A percentile compares a stretch with the other conserved stretches of the same genome.
Conservation (phyloP, 2,329 filamentous ascomycete species). For the Graphilbum sp. region DNA sequence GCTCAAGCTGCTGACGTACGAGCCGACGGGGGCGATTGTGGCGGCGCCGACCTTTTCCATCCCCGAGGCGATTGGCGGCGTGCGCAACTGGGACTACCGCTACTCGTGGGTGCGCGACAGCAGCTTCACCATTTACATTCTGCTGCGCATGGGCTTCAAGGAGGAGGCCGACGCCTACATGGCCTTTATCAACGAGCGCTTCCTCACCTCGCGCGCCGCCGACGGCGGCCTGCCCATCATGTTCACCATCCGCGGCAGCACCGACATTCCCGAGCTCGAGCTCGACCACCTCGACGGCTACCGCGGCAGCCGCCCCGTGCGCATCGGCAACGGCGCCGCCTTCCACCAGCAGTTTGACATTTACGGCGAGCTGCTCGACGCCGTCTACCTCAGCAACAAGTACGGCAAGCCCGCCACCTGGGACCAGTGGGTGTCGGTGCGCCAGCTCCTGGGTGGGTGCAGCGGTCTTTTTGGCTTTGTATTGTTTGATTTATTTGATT, state of each 20-base stretch:
- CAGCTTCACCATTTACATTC: constrained; percentile 63
- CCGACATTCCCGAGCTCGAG: constrained; percentile 55
- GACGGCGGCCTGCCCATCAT: constrained; percentile 59
- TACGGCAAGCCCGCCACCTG: constrained; percentile 62
- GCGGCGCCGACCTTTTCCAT: constrained; percentile 64
- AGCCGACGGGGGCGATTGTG: constrained; percentile 63
- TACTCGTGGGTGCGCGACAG: constrained; percentile 66
- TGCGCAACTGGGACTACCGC: constrained; percentile 54
- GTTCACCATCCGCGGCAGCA: constrained; percentile 64
- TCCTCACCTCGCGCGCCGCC: constrained; percentile 41
- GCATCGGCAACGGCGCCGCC: constrained; percentile 62
- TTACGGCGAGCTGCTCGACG: constrained; percentile 64
- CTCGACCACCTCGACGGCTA: constrained; percentile 59
- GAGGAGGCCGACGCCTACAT: constrained; percentile 66
- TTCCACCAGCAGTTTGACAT: constrained; percentile 67
- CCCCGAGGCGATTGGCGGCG: constrained; percentile 56
- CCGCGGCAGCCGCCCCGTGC: constrained; percentile 51
- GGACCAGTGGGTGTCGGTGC: constrained; percentile 58
- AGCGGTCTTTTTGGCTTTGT: neutral
- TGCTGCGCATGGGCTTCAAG: constrained; percentile 59
- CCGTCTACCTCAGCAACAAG: constrained; percentile 64
- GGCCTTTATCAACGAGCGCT: constrained; percentile 58
- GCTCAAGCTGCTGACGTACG: constrained; percentile 60
- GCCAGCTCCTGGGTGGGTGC: constrained; percentile 41
- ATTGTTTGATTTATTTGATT: neutral